phyloP scores from a whole-genome alignment of 495 filamentous ascomycete genomes.

The Pseudomonodictys pantanalensis region DNA sequence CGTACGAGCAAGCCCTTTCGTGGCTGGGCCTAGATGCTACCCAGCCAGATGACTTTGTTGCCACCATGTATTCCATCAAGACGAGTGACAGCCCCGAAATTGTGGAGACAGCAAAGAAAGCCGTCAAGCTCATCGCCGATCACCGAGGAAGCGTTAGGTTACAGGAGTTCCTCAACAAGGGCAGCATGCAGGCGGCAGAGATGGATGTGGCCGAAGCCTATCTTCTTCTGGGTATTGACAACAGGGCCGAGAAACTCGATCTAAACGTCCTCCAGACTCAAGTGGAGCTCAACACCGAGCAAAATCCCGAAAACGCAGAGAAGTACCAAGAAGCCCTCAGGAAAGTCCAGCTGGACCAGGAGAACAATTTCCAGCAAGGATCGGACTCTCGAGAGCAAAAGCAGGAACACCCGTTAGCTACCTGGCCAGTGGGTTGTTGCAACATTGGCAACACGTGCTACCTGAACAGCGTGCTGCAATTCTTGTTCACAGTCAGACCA shows the following conservation, averaged over 20 bases:
- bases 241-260: slow-evolving; percentile 42
- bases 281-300: slow-evolving; percentile 39
- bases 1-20: slow-evolving; percentile 58
- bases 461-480: slow-evolving; percentile 93
- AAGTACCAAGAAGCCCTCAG: slow-evolving; percentile 18
- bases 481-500: slow-evolving; percentile 84
- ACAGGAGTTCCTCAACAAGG: slow-evolving; percentile 55
- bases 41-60: slow-evolving; percentile 59
- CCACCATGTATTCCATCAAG: slow-evolving; percentile 58
- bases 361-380: slow-evolving; percentile 1
- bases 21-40: slow-evolving; percentile 54
- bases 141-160: slow-evolving; percentile 54
- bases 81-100: slow-evolving; percentile 52
- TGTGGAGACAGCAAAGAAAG: slow-evolving; percentile 51
- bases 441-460: slow-evolving; percentile 99
- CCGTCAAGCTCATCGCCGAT: slow-evolving; percentile 57
- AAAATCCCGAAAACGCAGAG: slow-evolving; percentile 2
- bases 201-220: slow-evolving; percentile 61
- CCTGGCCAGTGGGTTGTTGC: slow-evolving; percentile 76
- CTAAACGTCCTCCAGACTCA: slow-evolving; percentile 4
- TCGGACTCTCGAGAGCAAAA: not conserved
- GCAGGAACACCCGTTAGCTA: slow-evolving; percentile 27
- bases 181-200: slow-evolving; percentile 47
- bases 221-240: slow-evolving; percentile 53
- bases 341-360: slow-evolving; percentile 16